Evolutionary conservation across 2,329 filamentous ascomycete species (phyloP).

Genomic region (Metarhizium brunneum): DNA sequence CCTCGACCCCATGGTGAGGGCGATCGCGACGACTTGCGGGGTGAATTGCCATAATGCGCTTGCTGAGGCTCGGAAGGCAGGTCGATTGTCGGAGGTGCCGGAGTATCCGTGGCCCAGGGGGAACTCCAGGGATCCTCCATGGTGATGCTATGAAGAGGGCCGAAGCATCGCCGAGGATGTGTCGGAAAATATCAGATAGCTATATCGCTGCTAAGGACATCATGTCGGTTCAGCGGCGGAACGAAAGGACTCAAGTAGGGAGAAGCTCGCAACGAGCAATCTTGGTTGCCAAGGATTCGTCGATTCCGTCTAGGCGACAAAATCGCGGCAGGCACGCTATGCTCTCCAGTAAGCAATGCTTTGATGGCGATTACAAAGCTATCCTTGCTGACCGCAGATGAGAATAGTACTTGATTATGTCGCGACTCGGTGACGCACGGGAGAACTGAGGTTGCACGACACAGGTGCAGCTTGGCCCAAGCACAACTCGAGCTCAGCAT

Average conservation of each 20-base stretch:
- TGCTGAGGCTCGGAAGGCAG: conserved; percentile 22
- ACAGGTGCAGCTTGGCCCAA: too few relatives aligned
- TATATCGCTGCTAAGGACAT: not conserved
- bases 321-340: too few relatives aligned
- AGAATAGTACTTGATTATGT: too few relatives aligned
- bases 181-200: too few relatives aligned
- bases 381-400: too few relatives aligned
- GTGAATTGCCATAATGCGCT: conserved; percentile 19
- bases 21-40: conserved; percentile 12
- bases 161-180: not conserved
- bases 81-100: conserved; percentile 28
- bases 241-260: not conserved
- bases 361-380: too few relatives aligned
- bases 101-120: conserved; percentile 40
- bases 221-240: not conserved
- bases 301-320: too few relatives aligned
- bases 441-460: too few relatives aligned
- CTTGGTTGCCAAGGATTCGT: too few relatives aligned
- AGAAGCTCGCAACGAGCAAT: not conserved
- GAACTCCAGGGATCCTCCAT: conserved; percentile 59
- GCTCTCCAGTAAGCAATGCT: too few relatives aligned
- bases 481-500: too few relatives aligned
- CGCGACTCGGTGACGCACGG: too few relatives aligned
- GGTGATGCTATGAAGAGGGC: not conserved
- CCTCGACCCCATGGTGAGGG: conserved; percentile 18